A percentile compares a stretch with the other conserved stretches of the same genome.
These are phyloP conservation scores for Letharia lupina DNA, from an alignment of 495 filamentous ascomycete species.

Conservation along the genomic window DNA sequence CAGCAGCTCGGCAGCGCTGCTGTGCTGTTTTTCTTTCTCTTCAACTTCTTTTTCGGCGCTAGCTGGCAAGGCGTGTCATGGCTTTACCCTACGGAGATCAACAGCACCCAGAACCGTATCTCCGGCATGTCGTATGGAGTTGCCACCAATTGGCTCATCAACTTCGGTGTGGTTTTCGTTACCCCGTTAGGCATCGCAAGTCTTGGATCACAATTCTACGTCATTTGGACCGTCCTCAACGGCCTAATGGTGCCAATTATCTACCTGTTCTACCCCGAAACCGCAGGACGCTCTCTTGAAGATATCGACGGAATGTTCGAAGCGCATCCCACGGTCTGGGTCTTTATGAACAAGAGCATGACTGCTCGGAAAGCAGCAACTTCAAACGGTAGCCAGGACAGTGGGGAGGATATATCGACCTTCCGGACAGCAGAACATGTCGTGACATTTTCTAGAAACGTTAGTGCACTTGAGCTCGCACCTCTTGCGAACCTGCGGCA, in stretches of 20 bases:
- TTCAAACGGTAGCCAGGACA: not conserved
- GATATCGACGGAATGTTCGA: conserved; percentile 26
- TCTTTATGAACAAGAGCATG: conserved; percentile 17
- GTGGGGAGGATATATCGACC: not conserved
- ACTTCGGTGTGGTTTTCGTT: conserved; percentile 54
- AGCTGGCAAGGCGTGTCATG: conserved; percentile 28
- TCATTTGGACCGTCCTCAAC: conserved; percentile 54
- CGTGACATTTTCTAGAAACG: not conserved
- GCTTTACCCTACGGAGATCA: conserved; percentile 29
- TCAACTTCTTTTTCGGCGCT: conserved; percentile 27
- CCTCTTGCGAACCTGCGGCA: conserved; percentile 1
- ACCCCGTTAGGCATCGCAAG: conserved; percentile 51
- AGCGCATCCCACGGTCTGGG: conserved; percentile 15
- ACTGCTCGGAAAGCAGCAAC: not conserved
- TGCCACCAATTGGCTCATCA: conserved; percentile 36
- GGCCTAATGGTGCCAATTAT: conserved; percentile 48
- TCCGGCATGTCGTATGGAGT: conserved; percentile 14
- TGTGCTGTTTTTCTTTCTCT: conserved; percentile 23
- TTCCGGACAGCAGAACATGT: not conserved
- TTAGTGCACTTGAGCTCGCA: not conserved
- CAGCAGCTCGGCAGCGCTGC: conserved; percentile 25
- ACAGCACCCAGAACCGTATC: conserved; percentile 3
- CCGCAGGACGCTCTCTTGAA: conserved; percentile 24
- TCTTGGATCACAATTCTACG: conserved; percentile 51
- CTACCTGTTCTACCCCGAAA: conserved; percentile 54